Base-by-base conservation (phyloP, 805 yeast genomes). In the Ogataea glucozyma region DNA sequence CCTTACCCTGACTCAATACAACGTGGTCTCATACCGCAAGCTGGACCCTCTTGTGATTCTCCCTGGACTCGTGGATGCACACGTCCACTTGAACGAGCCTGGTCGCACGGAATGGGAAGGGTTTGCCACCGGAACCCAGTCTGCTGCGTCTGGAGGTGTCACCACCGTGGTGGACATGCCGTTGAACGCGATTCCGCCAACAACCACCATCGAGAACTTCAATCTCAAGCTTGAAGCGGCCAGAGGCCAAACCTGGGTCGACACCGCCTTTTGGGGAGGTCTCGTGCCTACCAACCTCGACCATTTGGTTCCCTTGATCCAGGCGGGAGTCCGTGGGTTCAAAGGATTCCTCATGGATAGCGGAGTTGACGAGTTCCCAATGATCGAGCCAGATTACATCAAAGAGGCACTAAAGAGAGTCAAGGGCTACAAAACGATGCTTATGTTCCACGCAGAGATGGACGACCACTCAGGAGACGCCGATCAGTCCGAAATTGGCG, bases 21-120 rank as follows among this genome's bases (percentile, higher is more conserved):
- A 73, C 45, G 70, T 72, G 6, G 37, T 51, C 4, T 61, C 70
- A 33, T 74, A 71, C 56, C 63, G 81, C 31, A 71, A 81, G 48
- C 80, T 82, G 4, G 70, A 84, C 3, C 88, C 90, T 0, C 61
- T 69, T 16, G 77, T 76, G 23, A 73, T 90, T 10, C 69, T 91
- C 70, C 97, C 98, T 0, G 98, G 98, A 0, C 73, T 90, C 22
- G 95, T 90, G 4, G 98, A 90, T 58, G 77, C 96, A 4, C 98
- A 90, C 62, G 98, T 90, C 19, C 98, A 90, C 58, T 69, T 90
- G 53, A 91, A 91, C 62, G 98, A 91, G 58, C 97, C 98, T 0
- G 98, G 98, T n/a, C 71, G 97, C 54, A 90, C 97, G 1, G 96
- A 89, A 49, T 90, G 98, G 98, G 98, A 90, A 65, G 98, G 98